Base-by-base conservation (phyloP, 805 yeast genomes). In the Metschnikowia amazonensis region DNA sequence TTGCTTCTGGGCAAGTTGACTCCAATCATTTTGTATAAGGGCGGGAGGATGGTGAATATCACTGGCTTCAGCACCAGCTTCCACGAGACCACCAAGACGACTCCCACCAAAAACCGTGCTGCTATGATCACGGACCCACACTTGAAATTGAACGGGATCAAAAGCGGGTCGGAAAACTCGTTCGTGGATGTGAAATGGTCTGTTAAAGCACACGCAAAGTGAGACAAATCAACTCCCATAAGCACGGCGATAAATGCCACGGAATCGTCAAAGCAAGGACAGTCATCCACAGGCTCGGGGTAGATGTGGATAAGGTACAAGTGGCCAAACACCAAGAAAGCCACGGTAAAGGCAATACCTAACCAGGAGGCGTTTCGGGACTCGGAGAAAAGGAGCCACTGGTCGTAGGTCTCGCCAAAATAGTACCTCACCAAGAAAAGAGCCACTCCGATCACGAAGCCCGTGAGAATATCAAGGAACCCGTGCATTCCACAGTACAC, bases 401-500 rank as follows among this genome's bases (percentile, higher is more conserved):
- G 43, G 58, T 85, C 87, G 68, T 80, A 79, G 8, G 50, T 24
- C 6, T 57, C 57, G 1, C 79, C 73, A 18, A 63, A 60, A 5
- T 55, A 49, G 36, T 60, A 52, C 42, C 96, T 68, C 18, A 75
- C 57, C n/a, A 71, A 36, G 50, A 78, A 79, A 29, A 84, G 70
- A 0, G 66, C 31, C 0, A 67, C 40, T 0, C 99, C 99, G 14
- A 89, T 66, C 0, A 76, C 0, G 0, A 79, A 66, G 5, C 99
- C 99, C 16, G 77, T 60, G 0, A 67, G 42, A 2, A 94, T 72
- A 61, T 94, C 99, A 18, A 86, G 65, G 48, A 86, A 77, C 2
- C 99, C 98, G 66, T 94, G 99, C 99, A 92, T 92, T 3, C 99
- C 99, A 63, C 96, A 89, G 67, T 94, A 92, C 8, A 92, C 59